Evolutionary conservation across 352 stramenopile genomes (phyloP).

Genomic region (Globisporangium parvum): DNA sequence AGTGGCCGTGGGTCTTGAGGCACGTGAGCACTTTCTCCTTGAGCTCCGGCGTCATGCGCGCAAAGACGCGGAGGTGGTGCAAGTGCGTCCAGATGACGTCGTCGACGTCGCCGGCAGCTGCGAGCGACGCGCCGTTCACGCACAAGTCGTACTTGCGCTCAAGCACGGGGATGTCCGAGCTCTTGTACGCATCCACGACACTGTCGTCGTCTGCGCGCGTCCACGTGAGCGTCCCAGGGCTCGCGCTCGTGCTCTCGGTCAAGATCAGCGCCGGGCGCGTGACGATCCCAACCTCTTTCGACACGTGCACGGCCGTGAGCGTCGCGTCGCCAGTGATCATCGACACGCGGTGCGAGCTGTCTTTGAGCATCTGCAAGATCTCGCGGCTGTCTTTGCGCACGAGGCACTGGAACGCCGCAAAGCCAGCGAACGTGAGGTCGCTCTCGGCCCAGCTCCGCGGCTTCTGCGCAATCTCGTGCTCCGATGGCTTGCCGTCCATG

Average conservation of each 20-base stretch:
- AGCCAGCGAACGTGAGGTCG: slow-evolving; percentile 94
- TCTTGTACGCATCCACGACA: slow-evolving; percentile 59
- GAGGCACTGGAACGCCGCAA: slow-evolving; percentile 87
- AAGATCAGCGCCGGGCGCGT: slow-evolving; percentile 67
- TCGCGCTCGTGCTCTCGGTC: slow-evolving; percentile 27
- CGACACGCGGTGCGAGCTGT: slow-evolving; percentile 89
- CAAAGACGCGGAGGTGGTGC: slow-evolving; percentile 91
- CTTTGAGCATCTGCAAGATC: slow-evolving; percentile 91
- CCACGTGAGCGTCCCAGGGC: slow-evolving; percentile 52
- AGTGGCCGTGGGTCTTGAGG: slow-evolving; percentile 90
- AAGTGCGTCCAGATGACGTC: slow-evolving; percentile 80
- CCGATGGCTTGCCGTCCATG: slow-evolving; percentile 64
- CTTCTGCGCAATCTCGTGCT: slow-evolving; percentile 73
- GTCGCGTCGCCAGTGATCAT: slow-evolving; percentile 99
- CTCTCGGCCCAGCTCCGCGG: slow-evolving; percentile 89
- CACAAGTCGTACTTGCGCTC: slow-evolving; percentile 84
- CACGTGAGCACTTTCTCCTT: slow-evolving; percentile 96
- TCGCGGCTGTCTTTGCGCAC: slow-evolving; percentile 95
- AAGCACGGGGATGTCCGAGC: slow-evolving; percentile 46
- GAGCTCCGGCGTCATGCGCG: slow-evolving; percentile 93
- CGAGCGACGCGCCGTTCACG: slow-evolving; percentile 75
- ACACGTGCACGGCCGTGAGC: slow-evolving; percentile 96
- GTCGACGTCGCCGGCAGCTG: slow-evolving; percentile 65
- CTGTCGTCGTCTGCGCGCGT: slow-evolving; percentile 76
- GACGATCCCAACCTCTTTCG: slow-evolving; percentile 93